Conservation (phyloP, 2,329 filamentous ascomycete genomes). For the Pseudodiploospora longispora region DNA sequence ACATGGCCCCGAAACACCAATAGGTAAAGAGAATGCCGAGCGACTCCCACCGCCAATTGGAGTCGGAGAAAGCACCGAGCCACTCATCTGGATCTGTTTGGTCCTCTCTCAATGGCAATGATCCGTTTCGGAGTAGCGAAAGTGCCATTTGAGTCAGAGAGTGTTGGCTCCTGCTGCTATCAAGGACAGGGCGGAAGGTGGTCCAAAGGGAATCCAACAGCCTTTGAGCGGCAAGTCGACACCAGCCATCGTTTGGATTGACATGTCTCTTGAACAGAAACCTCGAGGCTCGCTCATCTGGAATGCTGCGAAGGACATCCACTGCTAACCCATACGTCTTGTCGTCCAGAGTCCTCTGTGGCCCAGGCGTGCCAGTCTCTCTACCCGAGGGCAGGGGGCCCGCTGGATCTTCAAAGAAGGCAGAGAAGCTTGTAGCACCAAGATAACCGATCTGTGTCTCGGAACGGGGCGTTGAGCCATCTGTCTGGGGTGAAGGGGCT, state of each 20-base stretch:
- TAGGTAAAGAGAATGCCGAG: constrained; percentile 27
- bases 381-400: not conserved
- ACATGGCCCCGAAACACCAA: constrained; percentile 3
- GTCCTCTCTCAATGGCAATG: constrained; percentile 25
- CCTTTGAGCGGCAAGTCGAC: not conserved
- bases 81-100: constrained; percentile 26
- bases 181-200: not conserved
- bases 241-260: constrained; percentile 2
- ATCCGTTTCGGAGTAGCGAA: constrained; percentile 29
- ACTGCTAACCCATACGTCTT: constrained; percentile 4
- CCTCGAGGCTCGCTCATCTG: constrained; percentile 1
- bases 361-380: not conserved
- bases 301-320: not conserved
- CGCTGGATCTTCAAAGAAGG: constrained; percentile 7
- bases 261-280: not conserved
- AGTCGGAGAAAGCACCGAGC: constrained; percentile 29
- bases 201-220: constrained; percentile 2
- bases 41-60: constrained; percentile 34
- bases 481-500: not conserved
- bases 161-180: not conserved
- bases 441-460: constrained; percentile 6
- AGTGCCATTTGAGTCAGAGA: constrained; percentile 18
- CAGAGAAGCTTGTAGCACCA: constrained; percentile 5
- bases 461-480: not conserved
- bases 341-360: not conserved